Percentiles rank a stretch among this genome's conserved stretches.
Evolutionary conservation across 805 yeast species (phyloP).

Genomic region (Teunomyces lycoperdinae): DNA sequence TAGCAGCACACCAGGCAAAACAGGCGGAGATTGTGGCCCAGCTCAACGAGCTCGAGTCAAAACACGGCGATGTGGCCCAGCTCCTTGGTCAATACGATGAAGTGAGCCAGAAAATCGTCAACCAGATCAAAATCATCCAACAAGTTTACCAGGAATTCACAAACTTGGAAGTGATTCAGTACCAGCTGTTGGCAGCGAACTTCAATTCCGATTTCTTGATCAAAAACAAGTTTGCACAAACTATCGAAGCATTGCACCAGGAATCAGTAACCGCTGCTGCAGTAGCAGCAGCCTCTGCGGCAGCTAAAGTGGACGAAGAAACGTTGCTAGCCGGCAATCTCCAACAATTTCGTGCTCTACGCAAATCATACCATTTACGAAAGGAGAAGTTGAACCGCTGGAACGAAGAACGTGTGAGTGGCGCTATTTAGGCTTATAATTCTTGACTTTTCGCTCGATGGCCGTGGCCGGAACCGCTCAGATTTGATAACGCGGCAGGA

Average conservation of each 20-base stretch:
- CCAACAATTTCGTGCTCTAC: constrained; percentile 16
- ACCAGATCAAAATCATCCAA: constrained; percentile 22
- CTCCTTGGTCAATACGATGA: constrained; percentile 25
- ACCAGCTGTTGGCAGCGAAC: constrained; percentile 36
- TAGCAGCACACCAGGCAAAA: constrained; percentile 18
- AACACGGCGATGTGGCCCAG: constrained; percentile 2
- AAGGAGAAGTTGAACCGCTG: constrained; percentile 39
- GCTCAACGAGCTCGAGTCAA: constrained; percentile 9
- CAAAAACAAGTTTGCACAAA: constrained; percentile 23
- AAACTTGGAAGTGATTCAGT: constrained; percentile 35
- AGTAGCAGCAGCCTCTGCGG: neutral
- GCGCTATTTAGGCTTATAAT: constrained; percentile 12
- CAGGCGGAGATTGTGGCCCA: constrained; percentile 9
- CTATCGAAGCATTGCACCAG: constrained; percentile 21
- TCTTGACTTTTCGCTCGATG: neutral
- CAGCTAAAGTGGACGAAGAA: neutral
- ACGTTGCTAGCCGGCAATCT: constrained; percentile 1
- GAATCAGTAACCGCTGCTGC: constrained; percentile 19
- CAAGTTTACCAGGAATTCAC: constrained; percentile 30
- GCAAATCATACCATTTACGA: constrained; percentile 33
- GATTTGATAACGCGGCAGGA: neutral
- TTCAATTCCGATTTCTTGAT: constrained; percentile 32
- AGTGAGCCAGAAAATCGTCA: constrained; percentile 19
- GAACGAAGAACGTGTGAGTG: constrained; percentile 44
- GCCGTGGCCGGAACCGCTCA: neutral